Conservation (phyloP, 2,329 filamentous ascomycete species). For the Trichoderma sp. region DNA sequence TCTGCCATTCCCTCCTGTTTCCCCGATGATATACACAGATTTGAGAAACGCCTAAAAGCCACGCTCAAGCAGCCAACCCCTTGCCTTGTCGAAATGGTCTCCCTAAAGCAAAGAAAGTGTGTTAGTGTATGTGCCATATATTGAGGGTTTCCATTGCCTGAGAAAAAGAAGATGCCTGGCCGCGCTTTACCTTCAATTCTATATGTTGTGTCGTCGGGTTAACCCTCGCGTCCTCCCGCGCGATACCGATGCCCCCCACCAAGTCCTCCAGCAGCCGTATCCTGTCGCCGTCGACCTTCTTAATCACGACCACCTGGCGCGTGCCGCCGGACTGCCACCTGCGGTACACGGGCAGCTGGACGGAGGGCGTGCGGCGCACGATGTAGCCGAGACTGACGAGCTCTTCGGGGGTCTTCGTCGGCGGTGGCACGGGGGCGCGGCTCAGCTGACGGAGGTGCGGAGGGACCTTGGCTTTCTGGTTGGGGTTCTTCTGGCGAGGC, state of each 20-base stretch:
- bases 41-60: slow-evolving; percentile 47
- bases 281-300: slow-evolving; percentile 77
- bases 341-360: slow-evolving; percentile 77
- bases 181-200: slow-evolving; percentile 64
- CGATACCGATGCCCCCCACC: slow-evolving; percentile 58
- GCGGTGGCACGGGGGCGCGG: slow-evolving; percentile 37
- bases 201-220: slow-evolving; percentile 71
- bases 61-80: slow-evolving; percentile 40
- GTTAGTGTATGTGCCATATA: background rate
- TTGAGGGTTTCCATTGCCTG: too few species aligned
- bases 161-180: background rate
- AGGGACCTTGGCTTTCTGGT: slow-evolving; percentile 35
- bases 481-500: slow-evolving; percentile 35
- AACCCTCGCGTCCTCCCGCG: slow-evolving; percentile 55
- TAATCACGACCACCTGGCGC: slow-evolving; percentile 70
- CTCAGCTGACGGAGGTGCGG: slow-evolving; percentile 34
- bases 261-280: slow-evolving; percentile 66
- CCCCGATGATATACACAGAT: background rate
- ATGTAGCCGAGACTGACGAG: slow-evolving; percentile 58
- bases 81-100: slow-evolving; percentile 37
- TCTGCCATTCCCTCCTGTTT: background rate
- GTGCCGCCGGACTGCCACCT: slow-evolving; percentile 75
- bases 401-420: slow-evolving; percentile 39
- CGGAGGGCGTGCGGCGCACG: slow-evolving; percentile 69
- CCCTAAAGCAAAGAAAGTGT: slow-evolving; percentile 36